Evolutionary conservation across 225 moss, liverwort and hornwort species (phyloP).

Genomic region (Sphagnum tenellum): DNA sequence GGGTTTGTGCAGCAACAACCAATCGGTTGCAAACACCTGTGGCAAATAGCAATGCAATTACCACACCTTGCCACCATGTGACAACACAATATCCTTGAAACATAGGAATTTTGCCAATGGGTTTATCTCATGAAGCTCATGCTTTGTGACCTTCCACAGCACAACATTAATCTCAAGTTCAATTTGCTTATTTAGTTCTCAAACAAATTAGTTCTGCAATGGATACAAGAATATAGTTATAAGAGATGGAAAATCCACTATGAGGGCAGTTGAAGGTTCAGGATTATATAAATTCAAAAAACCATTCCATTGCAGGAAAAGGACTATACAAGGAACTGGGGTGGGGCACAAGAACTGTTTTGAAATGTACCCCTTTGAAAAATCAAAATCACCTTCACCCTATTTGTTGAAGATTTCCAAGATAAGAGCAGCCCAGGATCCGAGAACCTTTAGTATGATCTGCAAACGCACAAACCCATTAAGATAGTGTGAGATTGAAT

Average conservation of each 20-base stretch:
- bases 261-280: conserved; percentile 73
- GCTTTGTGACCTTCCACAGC: conserved; percentile 59
- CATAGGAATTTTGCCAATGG: conserved; percentile 86
- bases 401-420: conserved; percentile 49
- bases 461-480: conserved; percentile 5
- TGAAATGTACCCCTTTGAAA: conserved; percentile 49
- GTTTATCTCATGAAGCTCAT: conserved; percentile 48
- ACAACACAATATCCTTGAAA: conserved; percentile 97
- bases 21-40: conserved; percentile 15
- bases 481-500: too few species aligned
- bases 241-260: too few species aligned
- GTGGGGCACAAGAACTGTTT: too few species aligned
- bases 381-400: conserved; percentile 68
- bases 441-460: conserved; percentile 87
- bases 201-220: too few species aligned
- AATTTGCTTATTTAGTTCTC: too few species aligned
- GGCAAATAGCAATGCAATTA: conserved; percentile 73
- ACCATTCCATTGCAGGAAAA: too few species aligned
- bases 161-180: conserved; percentile 19
- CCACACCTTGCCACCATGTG: conserved; percentile 98
- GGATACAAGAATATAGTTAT: too few species aligned
- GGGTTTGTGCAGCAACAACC: conserved; percentile 34
- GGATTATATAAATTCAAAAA: conserved; percentile 87
- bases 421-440: conserved; percentile 68
- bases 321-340: too few species aligned